phyloP scores from a whole-genome alignment of 768 basidiomycete genomes.

The Obba rivulosa region DNA sequence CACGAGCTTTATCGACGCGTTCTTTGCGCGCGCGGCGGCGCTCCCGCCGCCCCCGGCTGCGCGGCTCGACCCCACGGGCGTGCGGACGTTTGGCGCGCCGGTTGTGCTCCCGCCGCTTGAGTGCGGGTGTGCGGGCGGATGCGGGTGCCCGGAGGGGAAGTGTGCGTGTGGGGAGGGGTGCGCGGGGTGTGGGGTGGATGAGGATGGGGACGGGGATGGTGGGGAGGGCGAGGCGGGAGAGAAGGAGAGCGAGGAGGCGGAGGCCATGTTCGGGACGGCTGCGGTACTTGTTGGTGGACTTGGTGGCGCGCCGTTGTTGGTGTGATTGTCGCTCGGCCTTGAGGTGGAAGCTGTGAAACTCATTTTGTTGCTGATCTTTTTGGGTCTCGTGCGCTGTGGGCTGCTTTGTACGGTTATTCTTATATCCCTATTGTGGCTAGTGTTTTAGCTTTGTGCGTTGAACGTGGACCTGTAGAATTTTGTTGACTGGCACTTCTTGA shows the following conservation, averaged over 20 bases:
- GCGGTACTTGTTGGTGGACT: not conserved
- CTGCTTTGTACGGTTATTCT: too few relatives aligned
- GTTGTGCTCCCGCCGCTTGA: constrained; percentile 60
- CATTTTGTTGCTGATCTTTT: too few relatives aligned
- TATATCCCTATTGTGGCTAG: too few relatives aligned
- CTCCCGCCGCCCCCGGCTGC: constrained; percentile 57
- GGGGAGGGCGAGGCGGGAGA: not conserved
- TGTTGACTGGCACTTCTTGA: too few relatives aligned
- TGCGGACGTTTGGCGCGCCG: constrained; percentile 36
- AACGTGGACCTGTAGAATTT: too few relatives aligned
- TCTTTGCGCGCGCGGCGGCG: constrained; percentile 64
- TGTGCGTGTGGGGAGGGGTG: constrained; percentile 59
- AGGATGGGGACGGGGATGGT: constrained; percentile 1
- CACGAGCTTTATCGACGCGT: constrained; percentile 47
- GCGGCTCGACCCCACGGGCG: constrained; percentile 46
- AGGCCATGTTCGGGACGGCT: too few relatives aligned
- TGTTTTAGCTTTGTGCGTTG: too few relatives aligned
- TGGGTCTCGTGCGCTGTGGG: too few relatives aligned
- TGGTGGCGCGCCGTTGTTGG: not conserved
- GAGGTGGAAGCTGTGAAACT: too few relatives aligned
- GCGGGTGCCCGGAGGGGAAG: constrained; percentile 46
- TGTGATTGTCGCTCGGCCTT: too few relatives aligned
- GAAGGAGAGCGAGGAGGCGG: not conserved
- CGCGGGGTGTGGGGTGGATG: constrained; percentile 40
- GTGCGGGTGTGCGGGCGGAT: constrained; percentile 54